Percentiles rank a stretch among this genome's conserved stretches.
These are phyloP conservation scores for Picocystis sp. DNA, from an alignment of 163 green algal genomes.

Conservation along the genomic window DNA sequence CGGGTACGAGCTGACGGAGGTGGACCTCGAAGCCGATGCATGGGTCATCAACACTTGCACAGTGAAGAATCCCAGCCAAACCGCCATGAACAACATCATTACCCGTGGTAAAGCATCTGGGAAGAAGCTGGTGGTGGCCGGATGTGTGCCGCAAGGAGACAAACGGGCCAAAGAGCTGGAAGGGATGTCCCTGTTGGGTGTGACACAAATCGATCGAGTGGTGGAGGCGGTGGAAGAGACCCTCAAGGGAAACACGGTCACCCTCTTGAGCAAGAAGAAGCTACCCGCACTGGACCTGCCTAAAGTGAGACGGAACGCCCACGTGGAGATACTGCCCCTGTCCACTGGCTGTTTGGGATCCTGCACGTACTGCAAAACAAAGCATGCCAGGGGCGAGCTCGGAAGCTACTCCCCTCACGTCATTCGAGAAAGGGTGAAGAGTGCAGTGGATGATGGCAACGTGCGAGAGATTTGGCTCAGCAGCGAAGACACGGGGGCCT, in stretches of 20 bases:
- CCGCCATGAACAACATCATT: conserved; percentile 48
- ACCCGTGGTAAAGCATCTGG: conserved; percentile 4
- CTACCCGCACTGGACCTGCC: conserved; percentile 71
- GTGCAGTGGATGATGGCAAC: conserved; percentile 46
- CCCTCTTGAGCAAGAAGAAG: conserved; percentile 56
- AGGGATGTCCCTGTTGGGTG: conserved; percentile 55
- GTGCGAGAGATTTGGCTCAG: conserved; percentile 76
- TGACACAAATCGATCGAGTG: conserved; percentile 72
- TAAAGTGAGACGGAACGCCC: conserved; percentile 61
- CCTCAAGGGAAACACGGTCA: conserved; percentile 61
- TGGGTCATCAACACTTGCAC: conserved; percentile 86
- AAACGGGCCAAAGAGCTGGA: conserved; percentile 18
- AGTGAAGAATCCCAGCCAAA: conserved; percentile 65
- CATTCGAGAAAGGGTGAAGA: conserved; percentile 23
- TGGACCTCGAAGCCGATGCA: conserved; percentile 32
- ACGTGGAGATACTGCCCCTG: conserved; percentile 79
- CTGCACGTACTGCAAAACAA: conserved; percentile 96
- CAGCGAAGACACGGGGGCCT: conserved; percentile 70
- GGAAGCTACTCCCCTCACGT: conserved; percentile 40
- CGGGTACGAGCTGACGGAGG: conserved; percentile 43
- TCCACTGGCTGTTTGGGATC: conserved; percentile 75
- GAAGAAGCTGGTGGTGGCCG: conserved; percentile 62
- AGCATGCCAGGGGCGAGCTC: conserved; percentile 69
- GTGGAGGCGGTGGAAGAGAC: conserved; percentile 83
- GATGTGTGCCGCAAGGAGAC: conserved; percentile 54